Evolutionary conservation across 2,329 filamentous ascomycete genomes (phyloP).

Genomic region (Botrytis pseudocinerea): DNA sequence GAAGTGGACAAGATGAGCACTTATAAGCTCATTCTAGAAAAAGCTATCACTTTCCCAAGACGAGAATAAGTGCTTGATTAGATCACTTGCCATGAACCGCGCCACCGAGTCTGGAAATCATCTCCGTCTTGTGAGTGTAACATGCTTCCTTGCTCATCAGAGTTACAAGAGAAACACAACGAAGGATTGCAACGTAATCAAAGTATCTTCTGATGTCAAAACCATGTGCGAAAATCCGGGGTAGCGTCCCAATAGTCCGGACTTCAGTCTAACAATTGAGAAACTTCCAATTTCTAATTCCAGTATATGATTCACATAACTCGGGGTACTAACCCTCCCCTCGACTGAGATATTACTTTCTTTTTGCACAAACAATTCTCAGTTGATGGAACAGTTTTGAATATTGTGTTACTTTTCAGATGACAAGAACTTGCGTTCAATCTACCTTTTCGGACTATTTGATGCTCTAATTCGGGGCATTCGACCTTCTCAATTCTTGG

Average conservation of each 20-base stretch:
- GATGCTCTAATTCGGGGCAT: not conserved
- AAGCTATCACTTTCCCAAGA: not conserved
- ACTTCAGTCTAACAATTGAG: not conserved
- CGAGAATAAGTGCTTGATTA: not conserved
- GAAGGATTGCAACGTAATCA: constrained; percentile 8
- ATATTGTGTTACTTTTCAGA: not conserved
- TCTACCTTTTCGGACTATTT: not conserved
- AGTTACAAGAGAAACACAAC: constrained; percentile 1
- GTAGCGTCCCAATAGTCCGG: not conserved
- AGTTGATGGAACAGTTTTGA: not conserved
- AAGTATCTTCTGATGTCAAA: constrained; percentile 20
- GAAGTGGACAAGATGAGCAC: not conserved
- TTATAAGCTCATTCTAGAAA: constrained; percentile 9
- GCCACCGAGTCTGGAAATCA: constrained; percentile 1
- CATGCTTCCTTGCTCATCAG: not conserved
- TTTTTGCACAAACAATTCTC: not conserved
- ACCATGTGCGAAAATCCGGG: constrained; percentile 16
- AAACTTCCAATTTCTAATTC: not conserved
- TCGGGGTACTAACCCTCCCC: not conserved
- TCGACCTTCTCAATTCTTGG: not conserved
- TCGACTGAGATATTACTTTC: not conserved
- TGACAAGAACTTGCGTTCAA: not conserved
- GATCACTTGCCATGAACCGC: constrained; percentile 20
- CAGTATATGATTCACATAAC: not conserved
- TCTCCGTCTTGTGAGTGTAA: constrained; percentile 11